Evolutionary conservation across 768 basidiomycete genomes (phyloP).

Genomic region (Lentinula sp.): DNA sequence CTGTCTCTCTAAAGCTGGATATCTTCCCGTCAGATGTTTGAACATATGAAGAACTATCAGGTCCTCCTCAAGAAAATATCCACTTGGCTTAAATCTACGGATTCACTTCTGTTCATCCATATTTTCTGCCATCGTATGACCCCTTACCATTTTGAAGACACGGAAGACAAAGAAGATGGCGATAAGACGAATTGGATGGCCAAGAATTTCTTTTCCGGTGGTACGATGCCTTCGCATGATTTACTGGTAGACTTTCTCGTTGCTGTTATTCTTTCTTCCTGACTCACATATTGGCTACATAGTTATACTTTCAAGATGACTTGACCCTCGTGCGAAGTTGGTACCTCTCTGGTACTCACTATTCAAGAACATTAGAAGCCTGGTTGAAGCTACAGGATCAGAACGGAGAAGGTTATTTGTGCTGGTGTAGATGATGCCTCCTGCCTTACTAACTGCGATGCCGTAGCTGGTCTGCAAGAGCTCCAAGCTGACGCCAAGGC

Average conservation of each 20-base stretch:
- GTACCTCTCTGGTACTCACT: constrained; percentile 61
- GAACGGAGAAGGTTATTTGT: constrained; percentile 32
- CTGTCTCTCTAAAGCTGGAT: neutral
- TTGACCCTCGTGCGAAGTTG: constrained; percentile 52
- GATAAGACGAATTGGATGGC: constrained; percentile 50
- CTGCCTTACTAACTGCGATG: neutral
- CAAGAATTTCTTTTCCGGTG: constrained; percentile 68
- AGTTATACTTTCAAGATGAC: constrained; percentile 63
- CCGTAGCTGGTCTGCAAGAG: constrained; percentile 36
- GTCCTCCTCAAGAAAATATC: constrained; percentile 54
- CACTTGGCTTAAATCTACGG: constrained; percentile 45
- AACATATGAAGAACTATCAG: constrained; percentile 75
- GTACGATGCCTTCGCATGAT: constrained; percentile 68
- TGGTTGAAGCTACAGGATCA: constrained; percentile 59
- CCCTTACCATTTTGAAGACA: constrained; percentile 65
- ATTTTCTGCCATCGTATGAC: constrained; percentile 61
- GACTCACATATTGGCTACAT: neutral
- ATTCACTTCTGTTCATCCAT: constrained; percentile 60
- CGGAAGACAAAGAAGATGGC: constrained; percentile 35
- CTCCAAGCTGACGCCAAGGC: constrained; percentile 41
- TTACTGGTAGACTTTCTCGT: constrained; percentile 30
- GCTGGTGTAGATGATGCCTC: neutral
- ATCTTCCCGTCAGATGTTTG: constrained; percentile 46
- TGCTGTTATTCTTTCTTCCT: neutral
- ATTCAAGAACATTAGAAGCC: constrained; percentile 56